phyloP scores from a whole-genome alignment of 2,329 filamentous ascomycete species.

The Xenosphaeropsis pyriputrescens region DNA sequence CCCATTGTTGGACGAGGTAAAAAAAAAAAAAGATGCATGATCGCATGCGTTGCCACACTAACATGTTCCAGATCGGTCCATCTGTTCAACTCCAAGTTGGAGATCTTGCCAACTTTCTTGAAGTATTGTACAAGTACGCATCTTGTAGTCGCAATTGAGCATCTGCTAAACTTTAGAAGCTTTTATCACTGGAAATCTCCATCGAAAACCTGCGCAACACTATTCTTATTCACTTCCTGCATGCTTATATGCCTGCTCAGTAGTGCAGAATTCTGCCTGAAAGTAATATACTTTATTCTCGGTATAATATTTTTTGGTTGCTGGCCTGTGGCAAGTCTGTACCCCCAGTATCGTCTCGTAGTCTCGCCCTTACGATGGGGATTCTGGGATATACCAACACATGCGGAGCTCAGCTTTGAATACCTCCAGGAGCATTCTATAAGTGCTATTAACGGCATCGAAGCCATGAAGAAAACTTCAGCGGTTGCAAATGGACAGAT shows the following conservation, averaged over 20 bases:
- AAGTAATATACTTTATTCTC: constrained; percentile 13
- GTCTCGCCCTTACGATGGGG: constrained; percentile 19
- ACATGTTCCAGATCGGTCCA: constrained; percentile 13
- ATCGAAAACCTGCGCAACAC: constrained; percentile 11
- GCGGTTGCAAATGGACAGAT: too few relatives aligned
- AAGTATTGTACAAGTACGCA: constrained; percentile 15
- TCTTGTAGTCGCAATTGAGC: background rate
- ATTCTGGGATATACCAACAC: constrained; percentile 22
- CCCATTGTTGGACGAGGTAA: constrained; percentile 6
- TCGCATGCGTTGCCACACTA: constrained; percentile 4
- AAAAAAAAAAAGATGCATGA: constrained; percentile 4
- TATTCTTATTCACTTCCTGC: constrained; percentile 11
- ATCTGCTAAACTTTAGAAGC: background rate
- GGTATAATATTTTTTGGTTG: constrained; percentile 19
- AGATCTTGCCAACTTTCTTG: constrained; percentile 20
- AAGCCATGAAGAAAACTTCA: background rate
- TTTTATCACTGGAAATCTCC: constrained; percentile 23
- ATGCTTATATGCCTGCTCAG: constrained; percentile 12
- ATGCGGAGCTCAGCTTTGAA: constrained; percentile 21
- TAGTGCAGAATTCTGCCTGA: constrained; percentile 16
- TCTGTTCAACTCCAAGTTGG: constrained; percentile 20
- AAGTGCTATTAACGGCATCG: constrained; percentile 2
- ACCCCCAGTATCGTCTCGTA: constrained; percentile 20
- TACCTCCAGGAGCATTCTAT: constrained; percentile 7
- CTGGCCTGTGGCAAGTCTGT: constrained; percentile 18